phyloP scores from a whole-genome alignment of 768 basidiomycete species.

The Coprinellus micaceus region DNA sequence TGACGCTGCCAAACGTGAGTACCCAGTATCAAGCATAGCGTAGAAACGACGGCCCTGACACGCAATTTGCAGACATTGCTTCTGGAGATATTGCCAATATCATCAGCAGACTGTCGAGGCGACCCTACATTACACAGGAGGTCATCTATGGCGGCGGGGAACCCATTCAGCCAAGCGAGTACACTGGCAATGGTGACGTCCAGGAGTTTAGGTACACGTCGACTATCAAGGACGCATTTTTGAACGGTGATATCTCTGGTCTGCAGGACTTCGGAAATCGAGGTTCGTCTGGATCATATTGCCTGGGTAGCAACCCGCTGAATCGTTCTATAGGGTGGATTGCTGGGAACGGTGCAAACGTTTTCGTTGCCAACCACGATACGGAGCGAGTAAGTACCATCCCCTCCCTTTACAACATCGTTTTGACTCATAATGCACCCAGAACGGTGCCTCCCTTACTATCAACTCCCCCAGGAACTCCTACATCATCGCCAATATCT shows the following conservation, averaged over 20 bases:
- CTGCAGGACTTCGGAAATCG: conserved; percentile 49
- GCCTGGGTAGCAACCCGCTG: neutral
- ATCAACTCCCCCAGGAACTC: conserved; percentile 62
- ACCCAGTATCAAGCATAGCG: neutral
- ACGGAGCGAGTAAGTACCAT: conserved; percentile 49
- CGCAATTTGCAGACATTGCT: conserved; percentile 50
- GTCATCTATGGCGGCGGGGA: conserved; percentile 51
- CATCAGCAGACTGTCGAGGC: conserved; percentile 34
- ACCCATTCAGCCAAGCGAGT: conserved; percentile 53
- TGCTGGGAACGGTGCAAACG: conserved; percentile 48
- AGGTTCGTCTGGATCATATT: conserved; percentile 28
- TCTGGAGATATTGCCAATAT: conserved; percentile 54
- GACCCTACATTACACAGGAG: conserved; percentile 64
- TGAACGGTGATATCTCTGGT: conserved; percentile 44
- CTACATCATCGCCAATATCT: conserved; percentile 56
- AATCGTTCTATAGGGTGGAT: conserved; percentile 41
- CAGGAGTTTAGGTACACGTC: conserved; percentile 71
- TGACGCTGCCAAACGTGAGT: conserved; percentile 62
- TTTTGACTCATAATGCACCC: neutral
- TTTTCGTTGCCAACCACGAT: conserved; percentile 69
- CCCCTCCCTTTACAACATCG: neutral
- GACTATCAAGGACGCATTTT: conserved; percentile 50
- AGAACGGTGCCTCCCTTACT: conserved; percentile 54
- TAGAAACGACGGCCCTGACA: no score
- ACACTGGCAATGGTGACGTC: conserved; percentile 56